These are phyloP conservation scores for Osmozyma mogii DNA, from an alignment of 805 yeast species.

Conservation along the genomic window DNA sequence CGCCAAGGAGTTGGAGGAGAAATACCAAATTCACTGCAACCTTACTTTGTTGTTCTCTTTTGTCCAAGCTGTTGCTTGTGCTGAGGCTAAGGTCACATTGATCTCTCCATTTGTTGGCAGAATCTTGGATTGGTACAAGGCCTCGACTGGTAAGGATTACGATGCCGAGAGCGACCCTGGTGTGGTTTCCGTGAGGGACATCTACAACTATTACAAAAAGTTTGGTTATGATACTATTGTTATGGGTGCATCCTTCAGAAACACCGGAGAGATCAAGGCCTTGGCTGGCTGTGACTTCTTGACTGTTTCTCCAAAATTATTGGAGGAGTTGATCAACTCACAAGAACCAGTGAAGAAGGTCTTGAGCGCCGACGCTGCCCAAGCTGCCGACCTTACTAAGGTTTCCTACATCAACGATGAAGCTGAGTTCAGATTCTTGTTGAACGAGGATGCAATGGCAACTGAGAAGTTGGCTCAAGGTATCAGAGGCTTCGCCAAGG, in stretches of 20 bases:
- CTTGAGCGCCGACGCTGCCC: constrained; percentile 56
- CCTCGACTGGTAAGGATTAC: constrained; percentile 83
- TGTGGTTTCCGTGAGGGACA: constrained; percentile 79
- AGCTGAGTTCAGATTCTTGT: constrained; percentile 77
- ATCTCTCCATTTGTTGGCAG: constrained; percentile 99
- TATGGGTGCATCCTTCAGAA: constrained; percentile 99
- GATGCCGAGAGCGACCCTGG: constrained; percentile 86
- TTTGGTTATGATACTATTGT: constrained; percentile 94
- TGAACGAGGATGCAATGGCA: constrained; percentile 98
- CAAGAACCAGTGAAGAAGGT: constrained; percentile 71
- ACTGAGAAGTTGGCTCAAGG: constrained; percentile 97
- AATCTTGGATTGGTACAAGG: constrained; percentile 97
- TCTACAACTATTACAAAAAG: constrained; percentile 97
- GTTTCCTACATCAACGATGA: constrained; percentile 80
- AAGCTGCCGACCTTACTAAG: constrained; percentile 45
- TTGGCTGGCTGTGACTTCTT: constrained; percentile 95
- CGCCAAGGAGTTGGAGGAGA: constrained; percentile 86
- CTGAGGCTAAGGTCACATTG: constrained; percentile 93
- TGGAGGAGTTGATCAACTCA: constrained; percentile 82
- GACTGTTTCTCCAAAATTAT: constrained; percentile 88
- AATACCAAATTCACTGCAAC: constrained; percentile 90
- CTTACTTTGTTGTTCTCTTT: constrained; percentile 92
- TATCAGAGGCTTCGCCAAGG: constrained; percentile 94
- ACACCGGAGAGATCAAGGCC: constrained; percentile 89
- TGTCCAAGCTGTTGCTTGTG: constrained; percentile 97